Evolutionary conservation across 106 monocot species (phyloP).

Genomic region (Triglochin maritima): DNA sequence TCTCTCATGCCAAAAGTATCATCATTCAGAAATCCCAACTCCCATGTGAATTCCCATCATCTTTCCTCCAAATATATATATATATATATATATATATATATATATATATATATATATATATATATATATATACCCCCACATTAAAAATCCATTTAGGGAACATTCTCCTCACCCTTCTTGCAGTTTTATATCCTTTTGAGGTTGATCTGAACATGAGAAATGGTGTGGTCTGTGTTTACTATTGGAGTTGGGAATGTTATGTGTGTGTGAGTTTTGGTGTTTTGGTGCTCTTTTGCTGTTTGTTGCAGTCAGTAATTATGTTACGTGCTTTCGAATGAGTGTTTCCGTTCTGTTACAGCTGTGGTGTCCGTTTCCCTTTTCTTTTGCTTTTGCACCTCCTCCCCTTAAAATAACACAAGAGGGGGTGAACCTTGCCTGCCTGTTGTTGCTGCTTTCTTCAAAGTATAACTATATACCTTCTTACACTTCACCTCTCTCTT

Average conservation of each 20-base stretch:
- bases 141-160: neutral
- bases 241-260: neutral
- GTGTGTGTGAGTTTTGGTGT: neutral
- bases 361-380: constrained; percentile 17
- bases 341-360: constrained; percentile 18
- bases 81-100: neutral
- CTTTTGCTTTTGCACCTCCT: constrained; percentile 29
- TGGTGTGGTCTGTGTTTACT: neutral
- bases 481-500: constrained; percentile 11
- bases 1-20: constrained; percentile 25
- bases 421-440: neutral
- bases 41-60: constrained; percentile 37
- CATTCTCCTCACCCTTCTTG: neutral
- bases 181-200: constrained; percentile 3
- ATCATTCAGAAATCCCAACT: constrained; percentile 22
- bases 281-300: neutral
- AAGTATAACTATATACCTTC: constrained; percentile 9
- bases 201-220: constrained; percentile 4
- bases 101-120: neutral
- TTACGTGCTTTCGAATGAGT: constrained; percentile 3
- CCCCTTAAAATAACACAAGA: constrained; percentile 21
- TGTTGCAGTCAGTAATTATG: neutral
- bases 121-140: neutral
- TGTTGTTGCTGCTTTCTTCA: neutral
- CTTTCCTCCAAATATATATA: neutral